Evolutionary conservation across 331 rosid genomes (phyloP), one percentile per base, ranked within the genome.

Genomic region (Saraca asoca): DNA sequence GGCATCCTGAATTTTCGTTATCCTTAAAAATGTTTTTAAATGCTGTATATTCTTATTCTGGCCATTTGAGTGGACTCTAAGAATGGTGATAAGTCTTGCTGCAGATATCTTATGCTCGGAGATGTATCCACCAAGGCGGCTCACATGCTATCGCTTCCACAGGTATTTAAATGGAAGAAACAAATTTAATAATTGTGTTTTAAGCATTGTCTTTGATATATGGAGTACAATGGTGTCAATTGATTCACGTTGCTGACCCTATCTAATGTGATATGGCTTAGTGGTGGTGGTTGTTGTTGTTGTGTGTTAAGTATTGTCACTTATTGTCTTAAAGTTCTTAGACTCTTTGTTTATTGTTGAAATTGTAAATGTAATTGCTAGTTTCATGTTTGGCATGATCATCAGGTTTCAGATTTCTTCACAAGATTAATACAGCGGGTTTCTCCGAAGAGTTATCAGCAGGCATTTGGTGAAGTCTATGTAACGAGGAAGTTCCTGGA

Each of bases 381-480:
- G 46, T 34, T 7, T 54, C 49, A 31, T 24, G 31, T 58, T 35
- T 34, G 57, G 34, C 49, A 43, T 51, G 73, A n/a, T 24, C 64
- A 59, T 66, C 82, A 93, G 98, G 95, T 93, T 78, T 67, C 90
- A 10, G 85, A 93, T 80, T 93, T 87, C 85, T 93, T 93, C 76
- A 72, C 94, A n/a, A 93, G 90, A 83, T 72, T 93, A 72, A 86
- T 93, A 71, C 96, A 93, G 66, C 85, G 98, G 78, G 97, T 93
- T 79, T 82, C 91, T 78, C 98, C 98, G 31, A 93, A 93, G 85
- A 93, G 98, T 83, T 93, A 93, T 80, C 84, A 85, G 29, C 98
- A 93, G 83, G 98, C 98, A 78, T 59, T 6, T 35, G 95, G 24
- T 12, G 98, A 93, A 82, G 98, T 93, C 51, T 79, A 76, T 42